Conservation (phyloP, 441 rosid species). For the Gossypium trilobum region DNA sequence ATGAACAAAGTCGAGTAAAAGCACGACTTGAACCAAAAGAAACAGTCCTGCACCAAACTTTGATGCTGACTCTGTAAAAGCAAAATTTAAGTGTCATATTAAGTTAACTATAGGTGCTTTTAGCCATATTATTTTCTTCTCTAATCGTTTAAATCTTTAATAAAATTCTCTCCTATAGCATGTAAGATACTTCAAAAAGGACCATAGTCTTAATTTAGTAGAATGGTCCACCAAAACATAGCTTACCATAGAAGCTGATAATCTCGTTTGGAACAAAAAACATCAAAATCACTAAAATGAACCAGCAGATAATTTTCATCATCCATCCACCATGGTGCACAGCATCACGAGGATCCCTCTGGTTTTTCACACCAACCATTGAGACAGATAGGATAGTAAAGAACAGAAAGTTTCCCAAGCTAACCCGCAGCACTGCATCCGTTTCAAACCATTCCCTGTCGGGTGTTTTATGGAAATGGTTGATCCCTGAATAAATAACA, state of each 20-base stretch:
- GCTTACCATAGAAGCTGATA: slow-evolving; percentile 70
- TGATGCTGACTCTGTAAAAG: slow-evolving; percentile 55
- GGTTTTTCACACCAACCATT: slow-evolving; percentile 84
- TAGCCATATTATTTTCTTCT: background rate
- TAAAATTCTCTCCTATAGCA: background rate
- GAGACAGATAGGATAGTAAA: slow-evolving; percentile 55
- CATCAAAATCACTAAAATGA: slow-evolving; percentile 66
- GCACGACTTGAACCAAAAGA: slow-evolving; percentile 91
- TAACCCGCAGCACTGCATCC: slow-evolving; percentile 82
- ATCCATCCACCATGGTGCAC: slow-evolving; percentile 97
- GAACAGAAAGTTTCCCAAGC: slow-evolving; percentile 87
- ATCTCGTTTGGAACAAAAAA: slow-evolving; percentile 84
- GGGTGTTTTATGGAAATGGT: slow-evolving; percentile 73
- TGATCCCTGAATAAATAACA: slow-evolving; percentile 61
- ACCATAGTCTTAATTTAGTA: background rate
- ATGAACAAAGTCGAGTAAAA: slow-evolving; percentile 88
- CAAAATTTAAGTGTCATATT: slow-evolving; percentile 1
- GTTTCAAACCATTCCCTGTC: slow-evolving; percentile 87
- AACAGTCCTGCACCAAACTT: slow-evolving; percentile 95
- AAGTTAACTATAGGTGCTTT: background rate
- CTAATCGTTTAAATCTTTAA: background rate
- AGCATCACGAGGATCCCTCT: slow-evolving; percentile 87
- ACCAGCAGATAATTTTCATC: slow-evolving; percentile 80
- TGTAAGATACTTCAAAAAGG: background rate
- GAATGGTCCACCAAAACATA: background rate